Percentiles rank a stretch among this genome's conserved stretches.
These are phyloP conservation scores for Curvularia spicifera DNA, from an alignment of 2,329 filamentous ascomycete genomes.

Conservation along the genomic window DNA sequence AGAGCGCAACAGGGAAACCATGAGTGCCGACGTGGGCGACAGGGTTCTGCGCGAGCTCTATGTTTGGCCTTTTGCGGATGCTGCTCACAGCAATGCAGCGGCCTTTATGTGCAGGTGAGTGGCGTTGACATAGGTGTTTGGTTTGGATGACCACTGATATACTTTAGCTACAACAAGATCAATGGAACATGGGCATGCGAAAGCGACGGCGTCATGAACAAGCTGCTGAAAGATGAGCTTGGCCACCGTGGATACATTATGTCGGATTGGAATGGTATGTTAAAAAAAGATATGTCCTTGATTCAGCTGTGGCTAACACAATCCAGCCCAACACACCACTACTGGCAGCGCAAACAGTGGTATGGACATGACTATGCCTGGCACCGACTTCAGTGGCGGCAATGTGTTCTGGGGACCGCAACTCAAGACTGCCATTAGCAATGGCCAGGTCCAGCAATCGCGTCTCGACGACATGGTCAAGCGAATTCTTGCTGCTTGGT, in stretches of 20 bases:
- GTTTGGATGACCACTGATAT: conserved; percentile 1
- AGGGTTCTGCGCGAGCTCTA: conserved; percentile 78
- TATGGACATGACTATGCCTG: conserved; percentile 66
- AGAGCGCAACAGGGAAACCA: conserved; percentile 58
- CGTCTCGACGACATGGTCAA: conserved; percentile 53
- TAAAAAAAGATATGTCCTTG: background rate
- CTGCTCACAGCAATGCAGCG: conserved; percentile 68
- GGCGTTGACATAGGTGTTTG: background rate
- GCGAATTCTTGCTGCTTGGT: conserved; percentile 58
- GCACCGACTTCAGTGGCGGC: conserved; percentile 42
- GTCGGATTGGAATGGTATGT: conserved; percentile 52
- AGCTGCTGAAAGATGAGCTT: conserved; percentile 59
- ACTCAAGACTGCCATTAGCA: conserved; percentile 60
- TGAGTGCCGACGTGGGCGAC: conserved; percentile 69
- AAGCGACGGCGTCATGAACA: conserved; percentile 57
- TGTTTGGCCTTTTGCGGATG: conserved; percentile 78
- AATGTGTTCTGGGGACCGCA: conserved; percentile 63
- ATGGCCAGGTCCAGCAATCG: conserved; percentile 51
- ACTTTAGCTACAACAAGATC: conserved; percentile 47
- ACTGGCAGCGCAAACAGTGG: conserved; percentile 55
- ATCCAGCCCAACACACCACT: conserved; percentile 52
- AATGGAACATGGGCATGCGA: conserved; percentile 60
- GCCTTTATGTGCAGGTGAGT: conserved; percentile 54
- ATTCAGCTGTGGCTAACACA: background rate
- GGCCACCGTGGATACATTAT: conserved; percentile 57